These are phyloP conservation scores for Elsinoe batatas DNA, from an alignment of 2,329 filamentous ascomycete species.

Conservation along the genomic window DNA sequence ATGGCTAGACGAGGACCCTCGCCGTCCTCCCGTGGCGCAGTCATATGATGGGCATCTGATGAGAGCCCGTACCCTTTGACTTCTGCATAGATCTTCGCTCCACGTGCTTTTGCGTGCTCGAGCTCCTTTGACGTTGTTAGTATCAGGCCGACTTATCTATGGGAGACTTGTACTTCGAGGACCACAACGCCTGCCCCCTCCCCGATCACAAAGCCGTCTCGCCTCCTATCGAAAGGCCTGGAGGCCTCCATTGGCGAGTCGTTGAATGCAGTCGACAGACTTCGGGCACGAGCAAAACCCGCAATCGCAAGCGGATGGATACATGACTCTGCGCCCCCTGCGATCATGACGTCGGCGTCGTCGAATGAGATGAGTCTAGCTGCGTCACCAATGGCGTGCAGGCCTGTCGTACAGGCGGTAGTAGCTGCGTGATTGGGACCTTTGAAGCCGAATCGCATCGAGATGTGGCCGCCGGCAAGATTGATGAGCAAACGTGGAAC, in stretches of 20 bases:
- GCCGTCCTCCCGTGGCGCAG: conserved; percentile 74
- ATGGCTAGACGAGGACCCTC: conserved; percentile 75
- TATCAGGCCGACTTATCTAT: neutral
- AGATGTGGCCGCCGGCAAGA: conserved; percentile 85
- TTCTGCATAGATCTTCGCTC: conserved; percentile 79
- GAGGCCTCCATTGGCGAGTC: conserved; percentile 60
- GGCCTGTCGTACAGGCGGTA: conserved; percentile 92
- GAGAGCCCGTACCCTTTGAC: conserved; percentile 81
- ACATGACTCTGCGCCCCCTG: conserved; percentile 90
- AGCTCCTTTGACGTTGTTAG: conserved; percentile 47
- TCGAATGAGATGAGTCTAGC: conserved; percentile 84
- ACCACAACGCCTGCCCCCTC: conserved; percentile 85
- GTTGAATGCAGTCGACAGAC: conserved; percentile 74
- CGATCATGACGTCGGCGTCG: conserved; percentile 89
- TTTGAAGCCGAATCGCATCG: conserved; percentile 80
- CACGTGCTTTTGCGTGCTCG: conserved; percentile 71
- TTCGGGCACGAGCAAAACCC: conserved; percentile 80
- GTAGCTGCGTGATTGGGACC: conserved; percentile 89
- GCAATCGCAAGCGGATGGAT: conserved; percentile 90
- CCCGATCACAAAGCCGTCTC: conserved; percentile 82
- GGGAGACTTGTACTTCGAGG: conserved; percentile 50
- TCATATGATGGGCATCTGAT: conserved; percentile 88
- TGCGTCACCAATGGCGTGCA: conserved; percentile 89
- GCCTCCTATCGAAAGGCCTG: conserved; percentile 71
- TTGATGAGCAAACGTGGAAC: conserved; percentile 91